These are phyloP conservation scores for Elsinoe arachidis DNA, from an alignment of 2,329 filamentous ascomycete genomes.

Conservation along the genomic window DNA sequence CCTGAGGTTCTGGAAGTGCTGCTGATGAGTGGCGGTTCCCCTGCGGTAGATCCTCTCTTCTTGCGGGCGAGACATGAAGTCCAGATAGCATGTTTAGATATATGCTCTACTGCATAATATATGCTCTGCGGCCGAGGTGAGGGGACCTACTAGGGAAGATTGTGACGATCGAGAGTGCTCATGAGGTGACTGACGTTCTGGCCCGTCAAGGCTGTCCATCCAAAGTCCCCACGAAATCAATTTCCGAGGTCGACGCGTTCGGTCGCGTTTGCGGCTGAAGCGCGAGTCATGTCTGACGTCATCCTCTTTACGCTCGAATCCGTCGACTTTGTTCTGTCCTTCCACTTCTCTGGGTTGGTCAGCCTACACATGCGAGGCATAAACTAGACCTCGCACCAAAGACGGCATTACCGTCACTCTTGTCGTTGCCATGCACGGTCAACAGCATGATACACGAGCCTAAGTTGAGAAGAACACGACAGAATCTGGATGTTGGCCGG, in stretches of 20 bases:
- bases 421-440: no score
- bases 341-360: no score
- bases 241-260: not conserved
- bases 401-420: not conserved
- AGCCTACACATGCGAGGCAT: no score
- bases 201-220: not conserved
- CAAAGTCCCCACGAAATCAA: not conserved
- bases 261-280: not conserved
- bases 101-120: not conserved
- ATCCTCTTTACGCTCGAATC: not conserved
- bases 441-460: not conserved
- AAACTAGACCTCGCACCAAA: no score
- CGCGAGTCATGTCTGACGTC: conserved; percentile 7
- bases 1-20: not conserved
- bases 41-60: conserved; percentile 7
- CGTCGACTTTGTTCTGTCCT: not conserved
- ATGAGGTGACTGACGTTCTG: not conserved
- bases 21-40: not conserved
- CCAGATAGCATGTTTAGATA: not conserved
- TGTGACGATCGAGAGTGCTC: no score
- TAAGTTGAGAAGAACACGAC: not conserved
- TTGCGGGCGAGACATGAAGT: not conserved
- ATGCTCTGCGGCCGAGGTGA: no score
- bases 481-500: not conserved
- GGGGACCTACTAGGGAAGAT: no score